phyloP scores from a whole-genome alignment of 2,329 filamentous ascomycete genomes.

The Fusarium pilosicola region DNA sequence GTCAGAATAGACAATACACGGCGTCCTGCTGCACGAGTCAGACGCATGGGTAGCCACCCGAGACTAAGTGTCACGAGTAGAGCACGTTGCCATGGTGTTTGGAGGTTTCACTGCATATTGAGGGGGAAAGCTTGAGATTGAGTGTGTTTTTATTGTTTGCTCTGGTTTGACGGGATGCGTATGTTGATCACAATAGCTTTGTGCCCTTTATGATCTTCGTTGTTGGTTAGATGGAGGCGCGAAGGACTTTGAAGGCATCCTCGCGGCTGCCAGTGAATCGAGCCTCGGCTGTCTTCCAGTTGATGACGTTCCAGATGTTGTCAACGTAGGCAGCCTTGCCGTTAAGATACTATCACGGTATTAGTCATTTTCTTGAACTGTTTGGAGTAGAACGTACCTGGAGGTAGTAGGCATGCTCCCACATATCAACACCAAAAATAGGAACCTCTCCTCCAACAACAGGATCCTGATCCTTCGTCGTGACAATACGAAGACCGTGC shows the following conservation, averaged over 20 bases:
- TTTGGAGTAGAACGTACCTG: conserved; percentile 61
- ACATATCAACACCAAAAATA: conserved; percentile 86
- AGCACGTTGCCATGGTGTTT: conserved; percentile 25
- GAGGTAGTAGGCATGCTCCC: conserved; percentile 93
- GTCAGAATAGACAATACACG: conserved; percentile 13
- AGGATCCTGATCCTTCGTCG: conserved; percentile 88
- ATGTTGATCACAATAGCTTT: background rate
- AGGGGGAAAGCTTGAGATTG: background rate
- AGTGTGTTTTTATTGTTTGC: background rate
- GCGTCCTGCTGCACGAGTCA: conserved; percentile 26
- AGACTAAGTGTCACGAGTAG: conserved; percentile 36
- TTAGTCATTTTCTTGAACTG: background rate
- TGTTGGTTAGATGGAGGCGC: conserved; percentile 51
- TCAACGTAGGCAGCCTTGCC: conserved; percentile 79
- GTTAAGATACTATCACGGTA: conserved; percentile 71
- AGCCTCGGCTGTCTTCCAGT: conserved; percentile 77
- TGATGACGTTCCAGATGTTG: conserved; percentile 82
- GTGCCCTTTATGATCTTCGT: background rate
- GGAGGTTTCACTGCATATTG: background rate
- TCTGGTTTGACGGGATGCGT: background rate
- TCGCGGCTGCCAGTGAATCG: conserved; percentile 64
- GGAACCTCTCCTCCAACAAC: conserved; percentile 72
- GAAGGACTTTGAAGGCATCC: conserved; percentile 58
- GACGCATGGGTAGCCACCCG: conserved; percentile 30
- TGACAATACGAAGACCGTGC: conserved; percentile 73